Evolutionary conservation across 148 eudicot species (phyloP), one percentile per base, ranked within the genome.

Genomic region (Arbutus unedo): DNA sequence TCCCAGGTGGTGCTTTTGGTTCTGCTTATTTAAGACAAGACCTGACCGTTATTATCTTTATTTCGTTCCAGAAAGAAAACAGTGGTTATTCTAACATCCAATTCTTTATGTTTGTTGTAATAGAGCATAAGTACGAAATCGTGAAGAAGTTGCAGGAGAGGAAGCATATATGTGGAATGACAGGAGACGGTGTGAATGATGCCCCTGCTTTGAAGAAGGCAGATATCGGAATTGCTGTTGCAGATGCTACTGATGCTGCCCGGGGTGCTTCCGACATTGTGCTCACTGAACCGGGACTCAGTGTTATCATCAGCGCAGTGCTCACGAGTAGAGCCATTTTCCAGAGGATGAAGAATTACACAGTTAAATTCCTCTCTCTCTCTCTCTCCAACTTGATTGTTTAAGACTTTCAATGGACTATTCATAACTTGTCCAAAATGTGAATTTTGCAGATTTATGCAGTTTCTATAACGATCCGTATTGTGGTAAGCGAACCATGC

Each of bases 91-190:
- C 23, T 74, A 8, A 70, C 74, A 60, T 77, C 75, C 31, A 14
- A 8, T 21, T 78, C 72, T 50, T 81, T 31, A 49, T 76, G 60
- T 23, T 59, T 14, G 49, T 67, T 73, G 43, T 80, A 43, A 66
- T 88, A 96, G 99, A 96, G 88, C 99, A 96, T 85, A 96, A 96
- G 31, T 96, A 96, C 64, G 98, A 96, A 83, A 96, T 96, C 7
- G 99, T 94, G 64, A 96, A 96, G 92, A 96, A 90, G 89, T 86
- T 96, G 88, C 99, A 96, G 81, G 99, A 94, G 85, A 91, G 92
- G 87, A 96, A 96, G 90, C 99, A 96, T 82, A 96, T 96, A 76
- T 95, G 94, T 77, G 98, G 99, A 49, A 96, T 96, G 99, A 96
- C 99, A 0, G 99, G 98, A 56, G 99, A 96, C 87, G 99, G 99